Evolutionary conservation across 257 asterid species (phyloP), one percentile per base, ranked within the genome.

Genomic region (Scutellaria galericulata): DNA sequence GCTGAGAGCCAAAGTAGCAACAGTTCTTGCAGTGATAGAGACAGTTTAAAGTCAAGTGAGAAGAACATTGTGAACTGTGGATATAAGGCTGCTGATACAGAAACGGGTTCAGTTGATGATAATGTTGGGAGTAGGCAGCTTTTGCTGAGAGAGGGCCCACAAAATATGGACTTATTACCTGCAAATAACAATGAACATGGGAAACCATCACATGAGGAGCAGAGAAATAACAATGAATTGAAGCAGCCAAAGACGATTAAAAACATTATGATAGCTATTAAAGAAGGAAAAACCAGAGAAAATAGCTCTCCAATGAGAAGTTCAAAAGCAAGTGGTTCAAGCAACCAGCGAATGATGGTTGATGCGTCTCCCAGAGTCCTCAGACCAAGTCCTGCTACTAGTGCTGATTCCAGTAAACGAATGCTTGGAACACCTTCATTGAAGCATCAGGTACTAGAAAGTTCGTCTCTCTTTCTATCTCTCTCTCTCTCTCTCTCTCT

Each of bases 11-110:
- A 86, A 68, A 87, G 97, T 47, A 92, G 98, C 84, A 88, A 74
- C 81, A 92, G 99, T 74, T 90, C 97, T 55, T 95, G 96, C 83
- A 90, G 99, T 61, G 99, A 92, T 72, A 85, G 88, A 71, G 98
- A 90, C 69, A 90, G 88, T 86, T 76, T 86, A 39, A 68, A 71
- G 74, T 86, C 86, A 46, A 83, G 79, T 50, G 96, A 92, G 75
- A 86, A 80, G 71, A 84, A 83, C 77, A 22, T 50, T 18, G 57
- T 72, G 70, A 80, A 75, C 66, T 44, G 69, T 71, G 91, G 88
- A 69, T 77, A 80, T 58, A 88, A 80, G 73, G 68, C 78, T 37
- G 66, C 68, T 50, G 88, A 76, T 63, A 61, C 73, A 6, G 86
- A 73, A 72, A 76, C 77, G 8, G 77, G 79, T 74, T 82, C 85